Evolutionary conservation across 768 basidiomycete species (phyloP).

Genomic region (Hortiboletus campestris): DNA sequence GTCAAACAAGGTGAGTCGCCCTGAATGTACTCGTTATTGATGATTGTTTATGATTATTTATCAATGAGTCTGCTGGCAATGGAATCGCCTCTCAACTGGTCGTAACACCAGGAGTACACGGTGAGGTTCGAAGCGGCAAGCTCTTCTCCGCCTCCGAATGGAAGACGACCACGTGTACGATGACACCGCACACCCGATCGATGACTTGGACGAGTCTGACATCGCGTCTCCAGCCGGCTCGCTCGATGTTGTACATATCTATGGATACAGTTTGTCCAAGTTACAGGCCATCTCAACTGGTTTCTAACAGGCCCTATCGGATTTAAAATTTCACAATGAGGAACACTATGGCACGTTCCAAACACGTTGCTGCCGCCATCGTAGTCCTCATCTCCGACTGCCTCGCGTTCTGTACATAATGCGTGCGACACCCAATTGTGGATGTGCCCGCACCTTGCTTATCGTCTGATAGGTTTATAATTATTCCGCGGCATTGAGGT

Average conservation of each 20-base stretch:
- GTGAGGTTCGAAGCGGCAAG: neutral
- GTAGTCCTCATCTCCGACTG: constrained; percentile 25
- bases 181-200: neutral
- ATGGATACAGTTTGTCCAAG: neutral
- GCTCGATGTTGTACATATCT: neutral
- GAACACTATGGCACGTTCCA: constrained; percentile 7
- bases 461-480: constrained; percentile 10
- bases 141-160: neutral
- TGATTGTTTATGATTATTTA: too few relatives aligned
- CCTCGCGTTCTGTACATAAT: constrained; percentile 12
- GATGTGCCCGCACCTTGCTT: constrained; percentile 4
- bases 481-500: constrained; percentile 10
- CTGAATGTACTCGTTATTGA: too few relatives aligned
- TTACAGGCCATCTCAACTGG: neutral
- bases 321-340: neutral
- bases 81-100: too few relatives aligned
- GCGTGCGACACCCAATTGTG: constrained; percentile 5
- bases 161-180: neutral
- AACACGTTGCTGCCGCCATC: constrained; percentile 22
- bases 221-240: neutral
- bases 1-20: too few relatives aligned
- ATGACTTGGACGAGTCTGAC: neutral
- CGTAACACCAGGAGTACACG: too few relatives aligned
- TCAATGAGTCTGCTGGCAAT: too few relatives aligned
- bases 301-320: neutral